These are phyloP conservation scores for Escallonia herrerae DNA, from an alignment of 129 eudicot species.

Conservation along the genomic window DNA sequence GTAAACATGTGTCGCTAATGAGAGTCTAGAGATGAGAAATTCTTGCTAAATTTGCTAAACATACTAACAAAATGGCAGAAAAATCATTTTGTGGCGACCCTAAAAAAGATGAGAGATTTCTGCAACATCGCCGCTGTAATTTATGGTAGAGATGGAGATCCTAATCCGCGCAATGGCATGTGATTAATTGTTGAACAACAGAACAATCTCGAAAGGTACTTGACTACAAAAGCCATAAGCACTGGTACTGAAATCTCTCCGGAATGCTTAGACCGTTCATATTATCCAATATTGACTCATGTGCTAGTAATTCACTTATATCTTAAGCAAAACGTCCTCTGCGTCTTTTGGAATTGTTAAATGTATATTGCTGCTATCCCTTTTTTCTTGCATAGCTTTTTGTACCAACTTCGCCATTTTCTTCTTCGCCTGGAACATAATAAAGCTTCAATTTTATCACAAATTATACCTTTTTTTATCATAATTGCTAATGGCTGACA, in stretches of 20 bases:
- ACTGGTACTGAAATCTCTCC: conserved; percentile 88
- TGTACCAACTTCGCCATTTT: conserved; percentile 62
- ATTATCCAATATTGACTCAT: conserved; percentile 68
- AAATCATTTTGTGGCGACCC: too few relatives aligned
- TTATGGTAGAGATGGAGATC: not conserved
- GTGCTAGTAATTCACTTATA: conserved; percentile 49
- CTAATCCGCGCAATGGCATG: conserved; percentile 2
- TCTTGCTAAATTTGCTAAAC: too few relatives aligned
- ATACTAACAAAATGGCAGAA: not conserved
- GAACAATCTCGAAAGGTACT: conserved; percentile 76
- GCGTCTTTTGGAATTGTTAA: conserved; percentile 39
- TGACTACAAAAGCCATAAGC: conserved; percentile 69
- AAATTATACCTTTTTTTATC: too few relatives aligned
- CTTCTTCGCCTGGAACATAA: conserved; percentile 58
- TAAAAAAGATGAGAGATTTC: too few relatives aligned
- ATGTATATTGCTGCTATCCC: too few relatives aligned
- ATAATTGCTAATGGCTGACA: too few relatives aligned
- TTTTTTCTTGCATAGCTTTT: conserved; percentile 29
- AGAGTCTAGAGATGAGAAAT: conserved; percentile 76
- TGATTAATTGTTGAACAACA: conserved; percentile 62
- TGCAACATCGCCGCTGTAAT: too few relatives aligned
- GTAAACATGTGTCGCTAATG: conserved; percentile 39
- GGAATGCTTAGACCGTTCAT: conserved; percentile 94
- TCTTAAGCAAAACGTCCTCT: conserved; percentile 63
- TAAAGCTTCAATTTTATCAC: not conserved